phyloP scores from a whole-genome alignment of 2,329 filamentous ascomycete genomes.

The Nemania diffusa region DNA sequence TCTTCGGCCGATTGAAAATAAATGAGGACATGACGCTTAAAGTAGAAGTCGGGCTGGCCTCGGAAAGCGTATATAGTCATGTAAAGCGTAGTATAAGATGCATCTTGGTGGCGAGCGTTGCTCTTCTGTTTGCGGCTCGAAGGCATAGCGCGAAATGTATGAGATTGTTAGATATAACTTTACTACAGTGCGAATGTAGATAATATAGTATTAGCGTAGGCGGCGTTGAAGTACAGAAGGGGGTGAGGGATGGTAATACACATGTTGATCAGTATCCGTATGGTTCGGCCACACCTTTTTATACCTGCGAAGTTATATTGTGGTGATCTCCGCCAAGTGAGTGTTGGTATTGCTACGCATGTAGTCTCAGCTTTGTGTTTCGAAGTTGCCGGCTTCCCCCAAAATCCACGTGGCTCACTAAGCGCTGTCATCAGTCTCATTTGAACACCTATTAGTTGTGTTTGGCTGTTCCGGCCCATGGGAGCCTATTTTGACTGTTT shows the following conservation, averaged over 20 bases:
- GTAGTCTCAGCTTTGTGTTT: not conserved
- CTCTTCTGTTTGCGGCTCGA: not conserved
- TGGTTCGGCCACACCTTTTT: not conserved
- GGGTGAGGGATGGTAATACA: not conserved
- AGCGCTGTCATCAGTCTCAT: too few relatives aligned
- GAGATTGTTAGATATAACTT: not conserved
- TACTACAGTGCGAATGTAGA: not conserved
- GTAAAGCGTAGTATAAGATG: constrained; percentile 1
- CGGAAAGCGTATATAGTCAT: constrained; percentile 6
- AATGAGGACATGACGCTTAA: constrained; percentile 2
- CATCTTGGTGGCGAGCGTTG: not conserved
- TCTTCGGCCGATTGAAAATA: constrained; percentile 6
- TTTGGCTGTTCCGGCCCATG: too few relatives aligned
- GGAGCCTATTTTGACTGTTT: too few relatives aligned
- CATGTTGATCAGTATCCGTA: not conserved
- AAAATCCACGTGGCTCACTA: not conserved
- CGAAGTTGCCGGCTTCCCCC: not conserved
- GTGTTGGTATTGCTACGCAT: not conserved
- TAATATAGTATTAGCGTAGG: not conserved
- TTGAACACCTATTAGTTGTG: too few relatives aligned
- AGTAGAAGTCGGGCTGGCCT: not conserved
- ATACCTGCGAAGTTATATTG: not conserved
- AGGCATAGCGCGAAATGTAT: not conserved
- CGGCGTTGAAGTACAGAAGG: not conserved
- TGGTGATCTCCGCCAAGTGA: not conserved